phyloP scores from a whole-genome alignment of 2,329 filamentous ascomycete species.

The Akanthomyces muscarius region DNA sequence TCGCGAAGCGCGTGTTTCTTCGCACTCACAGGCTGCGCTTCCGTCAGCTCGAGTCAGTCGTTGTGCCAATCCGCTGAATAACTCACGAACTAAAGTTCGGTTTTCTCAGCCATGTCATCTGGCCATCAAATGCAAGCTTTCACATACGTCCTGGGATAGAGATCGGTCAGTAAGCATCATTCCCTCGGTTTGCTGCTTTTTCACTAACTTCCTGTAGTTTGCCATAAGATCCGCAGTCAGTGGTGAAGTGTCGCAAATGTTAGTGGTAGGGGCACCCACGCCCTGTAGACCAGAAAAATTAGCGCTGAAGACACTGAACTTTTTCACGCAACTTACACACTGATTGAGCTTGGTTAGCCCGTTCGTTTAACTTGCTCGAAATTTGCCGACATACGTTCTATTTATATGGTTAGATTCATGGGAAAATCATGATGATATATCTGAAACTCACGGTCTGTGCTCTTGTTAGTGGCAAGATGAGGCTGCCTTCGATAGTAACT shows the following conservation, averaged over 20 bases:
- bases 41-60: too few species aligned
- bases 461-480: not conserved
- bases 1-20: not conserved
- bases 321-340: not conserved
- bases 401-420: not conserved
- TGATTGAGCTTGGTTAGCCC: not conserved
- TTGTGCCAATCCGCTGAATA: too few species aligned
- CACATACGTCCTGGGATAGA: not conserved
- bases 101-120: too few species aligned
- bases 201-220: not conserved
- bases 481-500: not conserved
- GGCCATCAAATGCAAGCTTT: too few species aligned
- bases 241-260: not conserved
- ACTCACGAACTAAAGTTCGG: not conserved
- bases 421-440: not conserved
- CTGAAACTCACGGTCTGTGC: not conserved
- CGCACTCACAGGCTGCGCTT: too few species aligned
- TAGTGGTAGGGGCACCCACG: not conserved
- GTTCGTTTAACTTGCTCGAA: not conserved
- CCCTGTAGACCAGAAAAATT: not conserved
- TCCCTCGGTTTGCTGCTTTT: not conserved
- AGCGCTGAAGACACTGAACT: not conserved
- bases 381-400: not conserved
- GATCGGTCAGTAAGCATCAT: not conserved
- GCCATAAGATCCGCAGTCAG: not conserved